A percentile compares a stretch with the other conserved stretches of the same genome.
These are phyloP conservation scores for Cynara cardunculus DNA, from an alignment of 129 eudicot species.

Conservation along the genomic window DNA sequence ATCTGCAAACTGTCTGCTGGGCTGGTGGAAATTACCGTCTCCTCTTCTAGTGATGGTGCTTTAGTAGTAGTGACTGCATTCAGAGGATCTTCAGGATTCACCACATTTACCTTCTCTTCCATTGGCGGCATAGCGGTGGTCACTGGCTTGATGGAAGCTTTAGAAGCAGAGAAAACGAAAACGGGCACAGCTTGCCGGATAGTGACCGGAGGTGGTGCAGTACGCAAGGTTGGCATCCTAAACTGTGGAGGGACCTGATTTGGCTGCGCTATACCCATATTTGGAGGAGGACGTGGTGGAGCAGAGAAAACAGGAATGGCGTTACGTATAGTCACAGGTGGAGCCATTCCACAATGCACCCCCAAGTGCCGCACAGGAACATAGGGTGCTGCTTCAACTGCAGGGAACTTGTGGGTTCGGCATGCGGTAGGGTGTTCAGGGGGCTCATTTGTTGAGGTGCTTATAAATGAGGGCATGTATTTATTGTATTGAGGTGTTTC, in stretches of 20 bases:
- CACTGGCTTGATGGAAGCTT: not conserved
- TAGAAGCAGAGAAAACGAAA: conserved; percentile 15
- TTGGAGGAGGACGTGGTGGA: conserved; percentile 48
- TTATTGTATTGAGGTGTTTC: conserved; percentile 10
- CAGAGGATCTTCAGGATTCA: not conserved
- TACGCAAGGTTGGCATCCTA: conserved; percentile 21
- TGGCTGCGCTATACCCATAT: conserved; percentile 18
- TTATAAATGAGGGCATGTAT: conserved; percentile 5
- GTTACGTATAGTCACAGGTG: conserved; percentile 66
- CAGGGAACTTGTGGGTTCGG: conserved; percentile 57
- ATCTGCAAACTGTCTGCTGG: not conserved
- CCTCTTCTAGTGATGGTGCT: conserved; percentile 1
- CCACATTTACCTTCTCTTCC: conserved; percentile 10
- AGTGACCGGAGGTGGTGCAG: conserved; percentile 38
- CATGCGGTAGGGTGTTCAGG: conserved; percentile 22
- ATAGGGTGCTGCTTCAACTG: conserved; percentile 67
- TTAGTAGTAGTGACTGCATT: not conserved
- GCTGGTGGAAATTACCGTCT: not conserved
- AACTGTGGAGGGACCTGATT: conserved; percentile 28
- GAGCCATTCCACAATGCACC: conserved; percentile 51
- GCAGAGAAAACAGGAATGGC: conserved; percentile 63
- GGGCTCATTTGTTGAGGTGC: conserved; percentile 12
- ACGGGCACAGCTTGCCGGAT: conserved; percentile 18
- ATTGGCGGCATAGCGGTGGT: not conserved
- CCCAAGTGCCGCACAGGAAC: conserved; percentile 54